Conservation (phyloP, 2,329 filamentous ascomycete genomes). For the Penicillium aurantiogriseum region DNA sequence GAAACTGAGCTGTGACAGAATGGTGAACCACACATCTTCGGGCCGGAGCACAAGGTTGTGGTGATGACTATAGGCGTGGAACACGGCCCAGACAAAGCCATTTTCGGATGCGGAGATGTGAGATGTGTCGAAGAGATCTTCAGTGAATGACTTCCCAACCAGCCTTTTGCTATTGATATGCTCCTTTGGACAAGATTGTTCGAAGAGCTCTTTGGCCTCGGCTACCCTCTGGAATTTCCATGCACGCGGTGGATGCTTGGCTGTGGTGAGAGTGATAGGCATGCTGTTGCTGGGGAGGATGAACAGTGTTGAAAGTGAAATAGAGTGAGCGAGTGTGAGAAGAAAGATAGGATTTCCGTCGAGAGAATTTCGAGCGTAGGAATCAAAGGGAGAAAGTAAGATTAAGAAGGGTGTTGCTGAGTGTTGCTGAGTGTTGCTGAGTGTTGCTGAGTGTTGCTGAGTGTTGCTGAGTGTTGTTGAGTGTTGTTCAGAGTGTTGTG, state of each 20-base stretch:
- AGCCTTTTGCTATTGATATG: background rate
- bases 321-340: background rate
- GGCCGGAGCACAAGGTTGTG: background rate
- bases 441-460: too few species aligned
- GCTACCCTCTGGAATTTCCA: background rate
- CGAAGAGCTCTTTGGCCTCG: background rate
- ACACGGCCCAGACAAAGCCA: background rate
- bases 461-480: too few species aligned
- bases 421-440: too few species aligned
- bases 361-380: background rate
- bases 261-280: background rate
- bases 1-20: background rate
- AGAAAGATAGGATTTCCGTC: too few species aligned
- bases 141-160: background rate
- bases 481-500: too few species aligned
- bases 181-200: background rate
- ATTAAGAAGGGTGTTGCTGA: too few species aligned
- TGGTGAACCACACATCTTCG: background rate
- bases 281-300: background rate
- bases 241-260: background rate
- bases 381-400: background rate
- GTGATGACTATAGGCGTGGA: background rate
- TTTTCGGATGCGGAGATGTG: background rate
- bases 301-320: background rate
- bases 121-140: background rate